Evolutionary conservation across 805 yeast species (phyloP).

Genomic region (Saturnispora silvae): DNA sequence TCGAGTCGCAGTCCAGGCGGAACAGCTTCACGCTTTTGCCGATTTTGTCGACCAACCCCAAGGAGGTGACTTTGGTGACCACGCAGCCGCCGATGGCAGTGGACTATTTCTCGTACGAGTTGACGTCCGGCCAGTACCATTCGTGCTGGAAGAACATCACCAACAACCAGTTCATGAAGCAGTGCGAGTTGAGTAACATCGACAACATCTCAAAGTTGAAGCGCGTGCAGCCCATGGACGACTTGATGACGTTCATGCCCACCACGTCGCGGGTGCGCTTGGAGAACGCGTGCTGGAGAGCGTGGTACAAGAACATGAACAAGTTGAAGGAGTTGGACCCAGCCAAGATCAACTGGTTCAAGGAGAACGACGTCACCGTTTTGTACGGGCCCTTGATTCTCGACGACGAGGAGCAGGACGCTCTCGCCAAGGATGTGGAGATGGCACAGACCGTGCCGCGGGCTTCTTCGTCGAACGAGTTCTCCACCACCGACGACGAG

Average conservation of each 20-base stretch:
- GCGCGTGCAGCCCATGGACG: conserved; percentile 22
- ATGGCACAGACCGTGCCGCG: too few species aligned
- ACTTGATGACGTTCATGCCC: conserved; percentile 25
- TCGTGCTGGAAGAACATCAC: conserved; percentile 33
- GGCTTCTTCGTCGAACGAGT: too few species aligned
- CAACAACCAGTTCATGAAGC: conserved; percentile 27
- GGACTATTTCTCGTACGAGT: conserved; percentile 31
- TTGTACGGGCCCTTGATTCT: conserved; percentile 38
- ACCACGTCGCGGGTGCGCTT: conserved; percentile 35
- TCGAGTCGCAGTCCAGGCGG: conserved; percentile 12
- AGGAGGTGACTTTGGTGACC: conserved; percentile 6
- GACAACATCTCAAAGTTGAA: conserved; percentile 17
- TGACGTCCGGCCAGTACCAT: conserved; percentile 28
- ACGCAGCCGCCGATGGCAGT: conserved; percentile 23
- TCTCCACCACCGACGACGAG: conserved; percentile 2
- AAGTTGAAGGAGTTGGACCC: conserved; percentile 39
- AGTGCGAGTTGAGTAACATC: conserved; percentile 23
- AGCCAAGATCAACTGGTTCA: conserved; percentile 40
- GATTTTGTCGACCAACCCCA: conserved; percentile 15
- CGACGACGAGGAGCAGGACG: conserved; percentile 12
- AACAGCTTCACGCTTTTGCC: conserved; percentile 21
- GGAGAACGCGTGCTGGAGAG: conserved; percentile 87
- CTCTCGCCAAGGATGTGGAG: too few species aligned
- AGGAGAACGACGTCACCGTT: conserved; percentile 44
- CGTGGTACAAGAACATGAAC: conserved; percentile 79